A percentile compares a stretch with the other conserved stretches of the same genome.
phyloP scores from a whole-genome alignment of 805 yeast genomes.

The Saccharomycopsis fibuligera region DNA sequence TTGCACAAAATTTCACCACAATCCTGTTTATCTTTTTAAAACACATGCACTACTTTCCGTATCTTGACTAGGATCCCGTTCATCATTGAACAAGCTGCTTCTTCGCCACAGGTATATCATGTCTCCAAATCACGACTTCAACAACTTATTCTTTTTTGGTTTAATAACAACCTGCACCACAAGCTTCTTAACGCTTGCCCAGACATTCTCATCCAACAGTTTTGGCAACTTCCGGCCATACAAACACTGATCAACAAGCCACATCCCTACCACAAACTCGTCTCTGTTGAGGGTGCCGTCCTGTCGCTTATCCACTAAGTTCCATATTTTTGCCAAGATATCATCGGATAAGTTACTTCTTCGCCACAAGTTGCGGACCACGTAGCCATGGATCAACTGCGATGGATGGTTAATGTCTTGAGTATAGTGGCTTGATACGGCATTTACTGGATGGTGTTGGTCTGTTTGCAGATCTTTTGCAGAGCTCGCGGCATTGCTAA shows the following conservation, averaged over 20 bases:
- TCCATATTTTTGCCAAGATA: constrained; percentile 58
- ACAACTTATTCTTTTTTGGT: constrained; percentile 21
- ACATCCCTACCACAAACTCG: constrained; percentile 92
- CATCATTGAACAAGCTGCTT: too few relatives aligned
- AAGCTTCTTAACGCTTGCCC: constrained; percentile 66
- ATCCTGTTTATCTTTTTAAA: too few relatives aligned
- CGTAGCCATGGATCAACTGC: constrained; percentile 27
- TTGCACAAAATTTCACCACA: too few relatives aligned
- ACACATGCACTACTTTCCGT: too few relatives aligned
- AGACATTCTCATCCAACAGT: constrained; percentile 56
- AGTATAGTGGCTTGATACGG: not conserved
- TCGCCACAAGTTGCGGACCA: constrained; percentile 75
- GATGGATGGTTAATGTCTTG: constrained; percentile 19
- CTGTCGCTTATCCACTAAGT: constrained; percentile 54
- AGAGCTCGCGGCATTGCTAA: too few relatives aligned
- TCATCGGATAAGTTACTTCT: constrained; percentile 68
- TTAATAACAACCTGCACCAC: constrained; percentile 32
- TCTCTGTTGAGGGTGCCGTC: constrained; percentile 75
- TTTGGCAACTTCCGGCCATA: constrained; percentile 89
- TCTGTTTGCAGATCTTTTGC: too few relatives aligned
- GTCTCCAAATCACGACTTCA: not conserved
- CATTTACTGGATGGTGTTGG: constrained; percentile 5
- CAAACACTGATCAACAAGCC: constrained; percentile 94
- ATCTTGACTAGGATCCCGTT: too few relatives aligned
- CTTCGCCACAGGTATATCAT: too few relatives aligned